Percentiles rank a stretch among this genome's conserved stretches.
These are phyloP conservation scores for Trametes meyenii DNA, from an alignment of 768 basidiomycete genomes.

Conservation along the genomic window DNA sequence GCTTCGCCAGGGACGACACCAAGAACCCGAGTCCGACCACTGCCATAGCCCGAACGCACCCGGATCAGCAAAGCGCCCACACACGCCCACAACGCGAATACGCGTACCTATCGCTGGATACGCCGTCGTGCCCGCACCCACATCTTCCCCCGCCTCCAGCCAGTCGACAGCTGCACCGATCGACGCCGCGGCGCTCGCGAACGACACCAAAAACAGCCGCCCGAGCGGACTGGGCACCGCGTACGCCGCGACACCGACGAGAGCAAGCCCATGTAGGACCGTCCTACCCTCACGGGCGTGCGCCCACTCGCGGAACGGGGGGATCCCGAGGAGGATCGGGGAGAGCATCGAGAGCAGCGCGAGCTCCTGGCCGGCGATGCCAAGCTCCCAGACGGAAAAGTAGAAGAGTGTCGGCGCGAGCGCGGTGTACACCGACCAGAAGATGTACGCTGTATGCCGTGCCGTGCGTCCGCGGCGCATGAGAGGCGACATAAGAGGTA, in stretches of 20 bases:
- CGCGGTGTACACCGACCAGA: constrained; percentile 83
- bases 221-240: constrained; percentile 50
- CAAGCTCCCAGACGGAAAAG: constrained; percentile 91
- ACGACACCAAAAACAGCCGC: constrained; percentile 59
- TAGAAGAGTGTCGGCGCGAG: constrained; percentile 85
- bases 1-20: constrained; percentile 69
- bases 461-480: background rate
- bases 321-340: constrained; percentile 58
- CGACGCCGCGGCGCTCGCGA: constrained; percentile 53
- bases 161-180: constrained; percentile 57
- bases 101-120: constrained; percentile 56
- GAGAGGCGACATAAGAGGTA: background rate
- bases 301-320: constrained; percentile 48
- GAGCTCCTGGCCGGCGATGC: constrained; percentile 80
- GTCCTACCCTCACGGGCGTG: constrained; percentile 52
- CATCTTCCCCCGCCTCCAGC: constrained; percentile 42
- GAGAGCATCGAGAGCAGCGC: constrained; percentile 73
- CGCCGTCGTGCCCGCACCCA: constrained; percentile 24
- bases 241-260: constrained; percentile 59
- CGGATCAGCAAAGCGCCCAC: too few species aligned
- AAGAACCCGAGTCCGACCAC: constrained; percentile 70
- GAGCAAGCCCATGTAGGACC: constrained; percentile 49
- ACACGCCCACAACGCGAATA: background rate
- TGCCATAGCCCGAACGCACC: constrained; percentile 30
- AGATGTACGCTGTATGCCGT: constrained; percentile 60